phyloP scores from a whole-genome alignment of 2,329 filamentous ascomycete species.

The Chaetomium sp. region DNA sequence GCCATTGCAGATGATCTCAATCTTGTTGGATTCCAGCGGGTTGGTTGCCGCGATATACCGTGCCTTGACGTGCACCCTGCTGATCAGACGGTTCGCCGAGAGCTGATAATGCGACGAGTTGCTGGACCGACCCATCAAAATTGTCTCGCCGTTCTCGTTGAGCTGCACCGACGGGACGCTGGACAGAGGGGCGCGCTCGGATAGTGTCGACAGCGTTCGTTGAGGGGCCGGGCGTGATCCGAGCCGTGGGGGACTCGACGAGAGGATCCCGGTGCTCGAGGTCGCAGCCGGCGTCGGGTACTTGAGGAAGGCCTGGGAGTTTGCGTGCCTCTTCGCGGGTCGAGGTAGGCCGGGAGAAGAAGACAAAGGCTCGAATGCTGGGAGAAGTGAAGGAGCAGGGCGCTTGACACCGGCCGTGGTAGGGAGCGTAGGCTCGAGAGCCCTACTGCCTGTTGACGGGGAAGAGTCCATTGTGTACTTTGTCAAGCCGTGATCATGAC shows the following conservation, averaged over 20 bases:
- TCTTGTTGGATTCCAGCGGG: slow-evolving; percentile 70
- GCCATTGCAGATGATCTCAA: slow-evolving; percentile 88
- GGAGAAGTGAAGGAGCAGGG: slow-evolving; percentile 68
- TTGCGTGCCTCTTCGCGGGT: slow-evolving; percentile 67
- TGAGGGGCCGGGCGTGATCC: slow-evolving; percentile 53
- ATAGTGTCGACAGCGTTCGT: slow-evolving; percentile 64
- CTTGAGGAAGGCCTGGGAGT: slow-evolving; percentile 58
- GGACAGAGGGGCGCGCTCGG: slow-evolving; percentile 80
- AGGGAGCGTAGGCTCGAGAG: slow-evolving; percentile 43
- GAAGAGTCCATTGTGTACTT: slow-evolving; percentile 46
- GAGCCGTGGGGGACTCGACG: slow-evolving; percentile 73
- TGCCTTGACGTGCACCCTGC: slow-evolving; percentile 88
- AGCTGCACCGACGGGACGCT: slow-evolving; percentile 82
- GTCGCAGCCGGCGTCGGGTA: slow-evolving; percentile 95
- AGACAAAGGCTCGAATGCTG: slow-evolving; percentile 78
- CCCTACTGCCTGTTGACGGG: slow-evolving; percentile 37
- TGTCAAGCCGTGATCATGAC: slow-evolving; percentile 32
- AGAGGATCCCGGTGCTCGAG: slow-evolving; percentile 88
- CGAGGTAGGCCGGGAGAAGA: slow-evolving; percentile 74
- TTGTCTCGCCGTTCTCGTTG: slow-evolving; percentile 74
- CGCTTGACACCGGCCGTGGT: slow-evolving; percentile 57
- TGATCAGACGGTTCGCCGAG: slow-evolving; percentile 88
- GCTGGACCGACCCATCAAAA: slow-evolving; percentile 90
- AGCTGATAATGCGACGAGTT: slow-evolving; percentile 95
- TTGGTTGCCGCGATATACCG: slow-evolving; percentile 72